Evolutionary conservation across 768 basidiomycete genomes (phyloP).

Genomic region (Lentinula detonsa): DNA sequence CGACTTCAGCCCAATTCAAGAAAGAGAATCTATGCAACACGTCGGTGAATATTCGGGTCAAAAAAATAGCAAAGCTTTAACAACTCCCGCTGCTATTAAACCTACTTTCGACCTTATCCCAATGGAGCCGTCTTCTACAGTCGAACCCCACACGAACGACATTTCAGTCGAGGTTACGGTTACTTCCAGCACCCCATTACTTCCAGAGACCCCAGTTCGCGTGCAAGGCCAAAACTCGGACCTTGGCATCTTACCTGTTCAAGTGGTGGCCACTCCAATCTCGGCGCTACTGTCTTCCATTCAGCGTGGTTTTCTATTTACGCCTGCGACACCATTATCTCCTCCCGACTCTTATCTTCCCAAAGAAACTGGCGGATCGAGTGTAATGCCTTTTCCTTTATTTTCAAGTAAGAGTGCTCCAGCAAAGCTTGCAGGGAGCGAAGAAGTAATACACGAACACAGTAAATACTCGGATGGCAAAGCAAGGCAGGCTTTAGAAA

Average conservation of each 20-base stretch:
- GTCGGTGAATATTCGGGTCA: background rate
- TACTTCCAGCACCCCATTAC: background rate
- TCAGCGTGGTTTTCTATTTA: conserved; percentile 40
- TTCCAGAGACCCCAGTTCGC: background rate
- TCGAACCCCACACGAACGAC: background rate
- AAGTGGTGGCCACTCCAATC: conserved; percentile 31
- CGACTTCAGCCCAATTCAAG: background rate
- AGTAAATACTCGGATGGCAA: background rate
- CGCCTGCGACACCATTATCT: conserved; percentile 34
- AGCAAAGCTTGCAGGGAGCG: background rate
- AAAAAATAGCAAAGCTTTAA: background rate
- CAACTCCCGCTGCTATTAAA: background rate
- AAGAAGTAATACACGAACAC: background rate
- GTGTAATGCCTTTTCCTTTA: background rate
- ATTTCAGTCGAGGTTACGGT: background rate
- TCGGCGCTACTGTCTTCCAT: conserved; percentile 36
- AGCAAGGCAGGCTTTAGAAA: background rate
- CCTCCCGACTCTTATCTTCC: conserved; percentile 30
- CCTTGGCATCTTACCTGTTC: background rate
- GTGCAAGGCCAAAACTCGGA: background rate
- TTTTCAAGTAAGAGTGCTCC: background rate
- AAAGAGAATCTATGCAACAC: background rate
- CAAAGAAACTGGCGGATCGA: background rate
- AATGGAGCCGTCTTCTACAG: background rate
- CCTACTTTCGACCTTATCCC: background rate